Conservation (phyloP, 148 eudicot genomes). For the Rhododendron henanense region DNA sequence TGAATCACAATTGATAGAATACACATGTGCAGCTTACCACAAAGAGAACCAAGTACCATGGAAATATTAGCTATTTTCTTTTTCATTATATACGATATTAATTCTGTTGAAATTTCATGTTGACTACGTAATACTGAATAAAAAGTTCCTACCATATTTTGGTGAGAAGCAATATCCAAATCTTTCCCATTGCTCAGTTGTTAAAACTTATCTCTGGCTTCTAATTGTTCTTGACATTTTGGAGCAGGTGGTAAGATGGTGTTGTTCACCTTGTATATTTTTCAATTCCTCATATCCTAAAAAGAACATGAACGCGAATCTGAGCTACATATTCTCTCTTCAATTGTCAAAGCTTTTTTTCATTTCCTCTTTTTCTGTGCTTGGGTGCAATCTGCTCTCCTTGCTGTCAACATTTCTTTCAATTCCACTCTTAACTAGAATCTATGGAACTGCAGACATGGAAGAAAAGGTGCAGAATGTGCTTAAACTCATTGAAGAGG, state of each 20-base stretch:
- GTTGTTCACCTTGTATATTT: background rate
- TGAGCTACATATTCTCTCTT: background rate
- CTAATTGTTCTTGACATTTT: background rate
- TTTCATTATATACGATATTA: background rate
- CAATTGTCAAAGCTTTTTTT: background rate
- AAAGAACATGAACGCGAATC: background rate
- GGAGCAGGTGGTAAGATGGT: background rate
- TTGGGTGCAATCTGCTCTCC: background rate
- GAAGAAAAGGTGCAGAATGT: slow-evolving; percentile 74
- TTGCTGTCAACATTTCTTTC: background rate
- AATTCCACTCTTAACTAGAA: background rate
- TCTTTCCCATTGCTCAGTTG: background rate
- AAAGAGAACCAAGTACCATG: background rate
- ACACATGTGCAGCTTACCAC: background rate
- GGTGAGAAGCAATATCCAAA: background rate
- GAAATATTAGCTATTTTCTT: background rate
- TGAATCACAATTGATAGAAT: background rate
- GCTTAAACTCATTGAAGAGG: slow-evolving; percentile 74
- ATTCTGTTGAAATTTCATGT: background rate
- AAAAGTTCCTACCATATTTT: background rate
- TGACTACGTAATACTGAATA: background rate
- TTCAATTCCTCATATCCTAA: background rate
- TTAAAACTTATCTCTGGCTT: background rate
- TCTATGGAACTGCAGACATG: slow-evolving; percentile 58
- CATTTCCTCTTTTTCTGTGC: background rate